Conservation (phyloP, 495 filamentous ascomycete genomes). For the Stereocaulon alpinum region DNA sequence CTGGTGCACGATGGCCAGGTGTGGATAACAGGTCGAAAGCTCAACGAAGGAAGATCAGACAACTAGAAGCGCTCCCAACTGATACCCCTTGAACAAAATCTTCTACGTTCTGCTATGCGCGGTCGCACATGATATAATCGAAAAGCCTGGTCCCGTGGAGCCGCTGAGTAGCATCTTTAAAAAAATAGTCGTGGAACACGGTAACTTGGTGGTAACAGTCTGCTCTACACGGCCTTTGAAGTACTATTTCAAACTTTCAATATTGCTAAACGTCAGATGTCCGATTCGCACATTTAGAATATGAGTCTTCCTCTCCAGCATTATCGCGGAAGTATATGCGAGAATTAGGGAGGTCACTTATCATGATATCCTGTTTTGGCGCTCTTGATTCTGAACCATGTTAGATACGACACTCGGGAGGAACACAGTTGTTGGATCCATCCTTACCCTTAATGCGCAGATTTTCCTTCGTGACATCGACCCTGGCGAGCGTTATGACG, state of each 20-base stretch:
- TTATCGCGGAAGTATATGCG: not conserved
- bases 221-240: not conserved
- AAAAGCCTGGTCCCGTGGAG: no score
- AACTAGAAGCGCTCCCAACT: conserved; percentile 1
- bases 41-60: not conserved
- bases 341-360: not conserved
- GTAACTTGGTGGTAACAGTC: not conserved
- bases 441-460: not conserved
- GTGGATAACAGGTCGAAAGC: not conserved
- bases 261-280: not conserved
- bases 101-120: no score
- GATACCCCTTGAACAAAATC: conserved; percentile 1
- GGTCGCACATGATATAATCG: no score
- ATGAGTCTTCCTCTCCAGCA: not conserved
- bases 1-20: conserved; percentile 24
- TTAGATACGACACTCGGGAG: not conserved
- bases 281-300: not conserved
- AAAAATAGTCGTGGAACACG: not conserved
- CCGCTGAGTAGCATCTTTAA: no score
- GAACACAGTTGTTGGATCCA: not conserved
- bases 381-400: not conserved
- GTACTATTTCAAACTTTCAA: not conserved
- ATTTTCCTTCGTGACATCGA: not conserved
- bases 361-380: not conserved
- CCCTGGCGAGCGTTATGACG: not conserved